phyloP scores from a whole-genome alignment of 108 stramenopile species.

The Fistulifera pelliculosa region DNA sequence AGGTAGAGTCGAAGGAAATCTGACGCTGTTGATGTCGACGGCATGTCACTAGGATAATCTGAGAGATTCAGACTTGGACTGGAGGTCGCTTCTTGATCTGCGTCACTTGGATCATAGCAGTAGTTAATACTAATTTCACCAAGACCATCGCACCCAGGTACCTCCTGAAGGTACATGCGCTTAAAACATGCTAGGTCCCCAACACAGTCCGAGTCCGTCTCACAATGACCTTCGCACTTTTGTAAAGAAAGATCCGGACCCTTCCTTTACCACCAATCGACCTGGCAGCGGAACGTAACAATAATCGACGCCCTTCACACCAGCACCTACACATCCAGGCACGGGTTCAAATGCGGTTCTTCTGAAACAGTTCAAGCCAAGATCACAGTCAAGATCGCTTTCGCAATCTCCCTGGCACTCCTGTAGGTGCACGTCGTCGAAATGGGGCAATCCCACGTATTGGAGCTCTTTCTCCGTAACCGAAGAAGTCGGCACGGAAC shows the following conservation, averaged over 20 bases:
- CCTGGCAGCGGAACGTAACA: not conserved
- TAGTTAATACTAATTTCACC: not conserved
- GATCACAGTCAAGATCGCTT: constrained; percentile 25
- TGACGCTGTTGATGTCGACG: too few relatives aligned
- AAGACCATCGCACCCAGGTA: constrained; percentile 23
- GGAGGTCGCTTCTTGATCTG: too few relatives aligned
- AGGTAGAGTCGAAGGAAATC: too few relatives aligned
- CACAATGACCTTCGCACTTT: constrained; percentile 36
- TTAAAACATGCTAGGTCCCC: constrained; percentile 22
- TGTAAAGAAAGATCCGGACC: not conserved
- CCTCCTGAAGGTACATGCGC: constrained; percentile 1
- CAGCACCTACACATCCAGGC: constrained; percentile 45
- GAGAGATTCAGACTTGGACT: too few relatives aligned
- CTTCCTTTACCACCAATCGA: not conserved
- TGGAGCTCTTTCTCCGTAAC: too few relatives aligned
- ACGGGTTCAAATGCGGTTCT: constrained; percentile 23
- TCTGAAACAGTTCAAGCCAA: constrained; percentile 31
- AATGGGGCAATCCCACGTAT: not conserved
- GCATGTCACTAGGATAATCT: too few relatives aligned
- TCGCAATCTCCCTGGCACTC: constrained; percentile 40
- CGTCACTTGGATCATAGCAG: constrained; percentile 2
- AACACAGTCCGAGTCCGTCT: constrained; percentile 29
- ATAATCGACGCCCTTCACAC: not conserved
- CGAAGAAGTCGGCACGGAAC: too few relatives aligned
- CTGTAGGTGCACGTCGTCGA: too few relatives aligned